Percentiles rank a stretch among this genome's conserved stretches.
Evolutionary conservation across 768 basidiomycete species (phyloP).

Genomic region (Lyophyllum atratum): DNA sequence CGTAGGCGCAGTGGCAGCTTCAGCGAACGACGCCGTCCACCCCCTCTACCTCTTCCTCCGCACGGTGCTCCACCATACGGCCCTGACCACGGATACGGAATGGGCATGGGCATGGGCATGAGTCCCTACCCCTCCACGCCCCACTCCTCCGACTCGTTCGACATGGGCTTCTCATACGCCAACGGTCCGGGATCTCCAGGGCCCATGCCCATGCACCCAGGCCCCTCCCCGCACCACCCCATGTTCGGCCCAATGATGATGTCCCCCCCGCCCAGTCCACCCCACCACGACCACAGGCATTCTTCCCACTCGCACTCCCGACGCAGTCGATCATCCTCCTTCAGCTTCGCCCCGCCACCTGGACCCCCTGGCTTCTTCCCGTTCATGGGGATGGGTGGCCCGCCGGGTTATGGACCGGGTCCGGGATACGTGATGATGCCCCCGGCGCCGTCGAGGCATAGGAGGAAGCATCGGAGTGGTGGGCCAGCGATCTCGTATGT

Average conservation of each 20-base stretch:
- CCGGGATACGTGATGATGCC: conserved; percentile 10
- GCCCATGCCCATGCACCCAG: conserved; percentile 14
- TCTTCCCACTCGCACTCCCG: conserved; percentile 9
- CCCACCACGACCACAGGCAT: conserved; percentile 2
- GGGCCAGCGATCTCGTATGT: conserved; percentile 6
- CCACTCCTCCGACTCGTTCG: conserved; percentile 9
- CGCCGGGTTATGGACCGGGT: conserved; percentile 3
- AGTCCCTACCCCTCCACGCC: conserved; percentile 10
- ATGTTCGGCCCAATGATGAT: conserved; percentile 11
- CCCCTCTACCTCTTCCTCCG: conserved; percentile 14
- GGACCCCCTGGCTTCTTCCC: not conserved
- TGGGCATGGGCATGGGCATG: conserved; percentile 2
- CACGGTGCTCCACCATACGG: conserved; percentile 1
- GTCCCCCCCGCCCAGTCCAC: conserved; percentile 11
- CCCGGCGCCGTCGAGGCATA: conserved; percentile 1
- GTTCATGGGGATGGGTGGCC: conserved; percentile 1
- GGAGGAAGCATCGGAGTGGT: conserved; percentile 7
- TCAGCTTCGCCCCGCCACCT: conserved; percentile 1
- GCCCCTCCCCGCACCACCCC: not conserved
- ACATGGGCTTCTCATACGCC: conserved; percentile 12
- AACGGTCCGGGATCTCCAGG: conserved; percentile 16
- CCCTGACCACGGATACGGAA: conserved; percentile 5
- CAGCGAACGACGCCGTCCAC: conserved; percentile 9
- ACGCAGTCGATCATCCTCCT: conserved; percentile 10
- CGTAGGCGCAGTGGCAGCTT: conserved; percentile 3